Evolutionary conservation across 2,329 filamentous ascomycete genomes (phyloP).

Genomic region (Fusarium paranaense): DNA sequence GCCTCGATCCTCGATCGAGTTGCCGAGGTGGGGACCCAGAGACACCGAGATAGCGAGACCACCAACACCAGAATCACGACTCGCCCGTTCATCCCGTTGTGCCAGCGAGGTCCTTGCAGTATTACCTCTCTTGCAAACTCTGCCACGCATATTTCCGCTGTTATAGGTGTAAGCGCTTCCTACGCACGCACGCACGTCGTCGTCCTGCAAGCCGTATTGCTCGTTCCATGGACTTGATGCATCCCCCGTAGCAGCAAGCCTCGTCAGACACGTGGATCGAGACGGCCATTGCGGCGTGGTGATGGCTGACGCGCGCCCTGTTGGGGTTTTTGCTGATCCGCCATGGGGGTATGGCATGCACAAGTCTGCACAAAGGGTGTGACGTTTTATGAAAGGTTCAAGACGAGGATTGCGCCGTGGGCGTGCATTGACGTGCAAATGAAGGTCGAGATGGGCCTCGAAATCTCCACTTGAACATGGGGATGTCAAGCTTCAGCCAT

Average conservation of each 20-base stretch:
- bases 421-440: conserved; percentile 38
- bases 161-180: conserved; percentile 2
- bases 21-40: conserved; percentile 3
- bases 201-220: conserved; percentile 9
- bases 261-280: conserved; percentile 31
- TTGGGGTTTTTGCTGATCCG: not conserved
- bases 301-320: conserved; percentile 24
- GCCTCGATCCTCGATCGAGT: not conserved
- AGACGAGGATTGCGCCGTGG: not conserved
- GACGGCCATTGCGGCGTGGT: conserved; percentile 7
- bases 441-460: conserved; percentile 15
- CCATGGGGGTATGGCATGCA: not conserved
- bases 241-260: conserved; percentile 11
- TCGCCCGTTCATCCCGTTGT: not conserved
- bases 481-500: conserved; percentile 5
- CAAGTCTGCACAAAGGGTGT: conserved; percentile 11
- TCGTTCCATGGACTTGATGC: conserved; percentile 9
- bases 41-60: conserved; percentile 10
- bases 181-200: not conserved
- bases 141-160: not conserved
- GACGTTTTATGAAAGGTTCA: conserved; percentile 14
- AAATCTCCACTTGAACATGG: conserved; percentile 21
- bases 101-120: not conserved
- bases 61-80: conserved; percentile 17
- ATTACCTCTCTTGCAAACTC: not conserved